Evolutionary conservation across 2,329 filamentous ascomycete genomes (phyloP).

Genomic region (Talaromyces sp.): DNA sequence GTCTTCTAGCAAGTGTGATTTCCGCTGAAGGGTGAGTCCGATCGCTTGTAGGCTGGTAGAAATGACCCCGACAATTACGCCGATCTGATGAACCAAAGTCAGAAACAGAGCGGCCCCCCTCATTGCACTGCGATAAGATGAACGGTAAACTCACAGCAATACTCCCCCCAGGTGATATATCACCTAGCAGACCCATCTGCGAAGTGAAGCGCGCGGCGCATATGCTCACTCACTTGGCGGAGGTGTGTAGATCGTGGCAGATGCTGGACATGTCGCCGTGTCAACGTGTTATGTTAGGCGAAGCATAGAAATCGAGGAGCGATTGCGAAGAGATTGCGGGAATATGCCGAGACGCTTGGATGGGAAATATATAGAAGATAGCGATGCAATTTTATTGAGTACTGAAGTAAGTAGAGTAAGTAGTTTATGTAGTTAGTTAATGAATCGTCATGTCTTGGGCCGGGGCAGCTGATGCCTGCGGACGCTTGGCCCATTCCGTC

Average conservation of each 20-base stretch:
- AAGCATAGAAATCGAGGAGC: not conserved
- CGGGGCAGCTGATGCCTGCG: conserved; percentile 14
- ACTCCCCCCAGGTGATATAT: conserved; percentile 73
- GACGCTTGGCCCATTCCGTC: conserved; percentile 14
- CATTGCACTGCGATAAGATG: conserved; percentile 7
- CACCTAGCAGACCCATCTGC: conserved; percentile 68
- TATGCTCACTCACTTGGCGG: conserved; percentile 17
- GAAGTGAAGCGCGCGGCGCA: conserved; percentile 35
- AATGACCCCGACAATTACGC: conserved; percentile 86
- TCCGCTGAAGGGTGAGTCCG: conserved; percentile 91
- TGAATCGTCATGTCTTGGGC: not conserved
- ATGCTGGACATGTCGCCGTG: conserved; percentile 17
- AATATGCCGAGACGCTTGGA: not conserved
- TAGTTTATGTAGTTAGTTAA: not conserved
- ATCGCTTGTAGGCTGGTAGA: conserved; percentile 94
- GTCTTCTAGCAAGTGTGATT: conserved; percentile 97
- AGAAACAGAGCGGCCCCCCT: not conserved
- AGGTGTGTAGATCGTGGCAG: conserved; percentile 6
- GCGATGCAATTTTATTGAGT: not conserved
- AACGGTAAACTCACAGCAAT: conserved; percentile 61
- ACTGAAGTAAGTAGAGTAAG: not conserved
- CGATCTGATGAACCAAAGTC: conserved; percentile 57
- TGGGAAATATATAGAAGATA: not conserved
- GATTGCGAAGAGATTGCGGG: not conserved
- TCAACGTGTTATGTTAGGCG: not conserved